Base-by-base conservation (phyloP, 1,284 basidiomycete genomes). In the Tremellales sp. region DNA sequence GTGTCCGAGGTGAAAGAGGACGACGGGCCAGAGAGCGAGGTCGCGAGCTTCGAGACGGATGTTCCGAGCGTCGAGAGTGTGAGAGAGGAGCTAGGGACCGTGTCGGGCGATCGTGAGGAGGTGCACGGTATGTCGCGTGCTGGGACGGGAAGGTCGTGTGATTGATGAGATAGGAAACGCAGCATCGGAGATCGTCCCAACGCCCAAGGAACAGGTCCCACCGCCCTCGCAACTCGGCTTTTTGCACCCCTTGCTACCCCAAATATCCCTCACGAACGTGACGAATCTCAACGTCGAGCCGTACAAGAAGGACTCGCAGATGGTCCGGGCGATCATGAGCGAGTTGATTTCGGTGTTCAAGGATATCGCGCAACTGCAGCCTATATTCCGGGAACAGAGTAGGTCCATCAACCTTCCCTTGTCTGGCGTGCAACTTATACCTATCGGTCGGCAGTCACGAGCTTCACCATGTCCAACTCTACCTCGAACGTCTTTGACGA, bases 281-380 rank as follows among this genome's bases (percentile, higher is more conserved):
- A 82, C 85, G 38, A 97, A 97, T 63, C 79, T 93, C 50, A 73
- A 71, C 32, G 86, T 84, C 9, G 81, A 86, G 53, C 83, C 90
- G 0, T 94, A 87, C 77, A 85, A 88, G 76, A 91, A 92, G 72
- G 87, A 94, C 68, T 84, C 90, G 65, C 91, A 94, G 68, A 86
- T 95, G 69, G 86, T 94, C 53, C 86, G 91, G 27, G 94, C 94
- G 3, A 87, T 97, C 75, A 94, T 93, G 84, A 85, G 86, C 44
- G 94, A 97, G 74, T 88, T 98, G 53, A 89, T 98, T 55, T 87
- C 87, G 39, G 91, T 97, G 27, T 97, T 98, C 81, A 98, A 97
- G 78, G 93, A 97, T 70, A 97, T 98, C 55, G 93, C 94, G 0
- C 89, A 94, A 68, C 79, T 97, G 44, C 97, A 95, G 74, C 92